Evolutionary conservation across 768 basidiomycete species (phyloP), one percentile per base, ranked within the genome.

Genomic region (Crassisporium funariophilum): DNA sequence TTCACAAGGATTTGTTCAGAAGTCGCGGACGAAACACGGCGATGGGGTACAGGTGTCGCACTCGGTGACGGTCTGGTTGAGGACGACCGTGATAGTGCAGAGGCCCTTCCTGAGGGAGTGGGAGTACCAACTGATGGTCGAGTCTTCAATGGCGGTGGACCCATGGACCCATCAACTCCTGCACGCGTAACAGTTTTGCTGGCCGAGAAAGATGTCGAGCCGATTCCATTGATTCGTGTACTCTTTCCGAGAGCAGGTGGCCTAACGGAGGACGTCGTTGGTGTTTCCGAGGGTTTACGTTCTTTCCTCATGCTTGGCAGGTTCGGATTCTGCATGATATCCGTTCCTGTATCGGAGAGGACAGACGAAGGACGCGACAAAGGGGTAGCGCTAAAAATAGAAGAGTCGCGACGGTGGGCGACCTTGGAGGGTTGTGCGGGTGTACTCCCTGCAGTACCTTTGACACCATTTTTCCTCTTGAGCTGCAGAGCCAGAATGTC

Each of bases 401-500:
- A 69, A 3, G 83, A 82, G 47, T 83, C 80, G 16, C 82, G 76
- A 38, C 82, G 79, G 35, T 65, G 66, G 17, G 66, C 54, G 42
- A 57, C 46, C 48, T 74, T 73, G 17, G 75, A 65, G 2, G 73
- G 58, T 21, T 70, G 73, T 19, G 78, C 75, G n/a, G 83, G 78
- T 0, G 82, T 82, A 44, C 71, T 68, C 25, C 80, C 81, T 4
- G 71, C 78, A 4, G 80, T 81, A 6, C 78, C 78, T 40, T 77
- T 76, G 12, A 81, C 73, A 16, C 78, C 79, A 15, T 79, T 62
- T 37, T 76, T 78, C 35, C 88, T 76, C 63, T 91, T 91, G 27
- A 86, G 67, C 85, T 86, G 40, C 29, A 27, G 33, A 39, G 27
- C 49, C 19, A 58, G 17, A 31, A 36, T 15, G 29, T 21, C 13